Evolutionary conservation across 345 rosid species (phyloP).

Genomic region (Populus euphratica): DNA sequence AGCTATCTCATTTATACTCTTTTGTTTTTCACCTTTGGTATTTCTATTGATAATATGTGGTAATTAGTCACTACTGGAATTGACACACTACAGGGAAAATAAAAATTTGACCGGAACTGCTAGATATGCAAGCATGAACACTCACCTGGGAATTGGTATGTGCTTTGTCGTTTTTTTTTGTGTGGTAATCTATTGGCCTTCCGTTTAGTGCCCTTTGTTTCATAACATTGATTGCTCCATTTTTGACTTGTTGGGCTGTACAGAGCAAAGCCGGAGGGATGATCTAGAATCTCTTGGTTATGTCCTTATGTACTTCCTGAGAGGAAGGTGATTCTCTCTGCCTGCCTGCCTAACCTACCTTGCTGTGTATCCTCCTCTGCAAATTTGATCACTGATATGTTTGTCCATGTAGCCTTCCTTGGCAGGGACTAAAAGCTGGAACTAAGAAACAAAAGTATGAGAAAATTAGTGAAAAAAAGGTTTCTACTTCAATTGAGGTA

Average conservation of each 20-base stretch:
- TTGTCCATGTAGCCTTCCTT: conserved; percentile 64
- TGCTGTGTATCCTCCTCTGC: neutral
- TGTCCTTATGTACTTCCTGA: conserved; percentile 85
- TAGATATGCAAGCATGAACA: conserved; percentile 95
- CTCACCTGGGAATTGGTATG: conserved; percentile 91
- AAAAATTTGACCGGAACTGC: conserved; percentile 94
- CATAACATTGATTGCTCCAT: neutral
- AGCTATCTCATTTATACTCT: neutral
- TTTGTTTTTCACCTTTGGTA: neutral
- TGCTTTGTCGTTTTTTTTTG: neutral
- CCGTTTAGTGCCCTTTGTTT: neutral
- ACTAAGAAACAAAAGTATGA: conserved; percentile 91
- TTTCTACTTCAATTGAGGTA: conserved; percentile 88
- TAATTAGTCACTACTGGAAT: neutral
- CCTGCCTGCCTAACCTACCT: conserved; percentile 10
- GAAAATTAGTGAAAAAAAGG: conserved; percentile 88
- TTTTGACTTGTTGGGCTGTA: neutral
- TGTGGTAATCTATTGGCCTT: neutral
- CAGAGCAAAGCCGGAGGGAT: conserved; percentile 98
- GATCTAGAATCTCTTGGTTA: conserved; percentile 94
- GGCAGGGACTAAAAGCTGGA: conserved; percentile 96
- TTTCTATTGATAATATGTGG: neutral
- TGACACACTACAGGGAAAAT: conserved; percentile 59
- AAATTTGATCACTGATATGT: conserved; percentile 13
- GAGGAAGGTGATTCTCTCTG: conserved; percentile 64